Evolutionary conservation across 768 basidiomycete species (phyloP), one percentile per base, ranked within the genome.

Genomic region (Pleurotus tuoliensis): DNA sequence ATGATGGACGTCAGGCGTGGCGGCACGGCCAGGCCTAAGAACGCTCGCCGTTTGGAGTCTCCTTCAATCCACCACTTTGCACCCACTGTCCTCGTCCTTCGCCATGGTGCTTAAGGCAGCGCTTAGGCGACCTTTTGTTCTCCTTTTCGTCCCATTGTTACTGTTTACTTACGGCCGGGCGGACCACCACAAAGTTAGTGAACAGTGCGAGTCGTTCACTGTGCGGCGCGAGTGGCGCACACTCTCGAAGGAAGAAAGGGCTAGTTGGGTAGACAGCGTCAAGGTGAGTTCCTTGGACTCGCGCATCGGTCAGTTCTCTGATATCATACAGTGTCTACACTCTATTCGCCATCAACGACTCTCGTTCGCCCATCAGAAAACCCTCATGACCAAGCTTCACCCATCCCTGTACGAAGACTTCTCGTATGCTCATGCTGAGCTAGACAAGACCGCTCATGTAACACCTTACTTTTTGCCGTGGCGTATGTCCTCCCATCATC

Each of bases 361-460:
- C 0, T 61, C 60, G 12, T 38, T 58, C 22, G 48, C 57, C 12
- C 22, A 40, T 27, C 46, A 61, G 37, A 58, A 47, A 11, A 38
- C n/a, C 4, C 44, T 40, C 30, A 20, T 61, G 30, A n/a, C 25
- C 4, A 53, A 41, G 16, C 30, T 43, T 46, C 60, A 56, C 43
- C 51, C 51, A 38, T 55, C 57, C n/a, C 25, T 61, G 13, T 61
- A 56, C 47, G 58, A 61, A 47, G 60, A 61, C 39, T 61, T 61
- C 40, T 45, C 60, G 16, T 43, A 52, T 45, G 60, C 60, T 3
- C 60, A 61, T 46, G 34, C 53, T 11, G 60, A 55, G 37, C 39
- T 61, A 37, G 57, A 59, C 25, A 44, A 59, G 16, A 45, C n/a
- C 37, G 60, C 54, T n/a, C 60, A 61, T 43, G 34, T 44, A 15